Evolutionary conservation across 2,329 filamentous ascomycete species (phyloP), one percentile per base, ranked within the genome.

Genomic region (Xylariaceae sp.): DNA sequence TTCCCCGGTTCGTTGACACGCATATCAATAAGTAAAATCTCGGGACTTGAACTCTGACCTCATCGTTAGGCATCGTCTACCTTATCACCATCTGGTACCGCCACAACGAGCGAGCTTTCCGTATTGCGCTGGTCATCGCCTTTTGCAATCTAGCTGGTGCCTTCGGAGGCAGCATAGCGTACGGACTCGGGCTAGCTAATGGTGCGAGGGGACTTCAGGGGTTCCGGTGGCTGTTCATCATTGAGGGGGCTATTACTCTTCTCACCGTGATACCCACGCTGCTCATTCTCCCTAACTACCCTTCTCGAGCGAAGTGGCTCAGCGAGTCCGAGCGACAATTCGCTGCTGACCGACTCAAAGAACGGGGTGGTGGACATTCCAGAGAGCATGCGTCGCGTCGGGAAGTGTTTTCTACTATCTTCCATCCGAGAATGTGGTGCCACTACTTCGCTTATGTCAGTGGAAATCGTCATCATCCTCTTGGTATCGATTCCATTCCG

Each of bases 91-190:
- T 58, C 19, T 59, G 57, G 55, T 59, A 58, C 40, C 49, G 47
- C 6, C 53, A 58, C 29, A 45, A 58, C 8, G 54, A 56, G 19
- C 40, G 55, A 44, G 41, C 53, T 0, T 41, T 58, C 14, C 46
- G 55, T 39, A 58, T 58, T 21, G 82, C 82, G 2, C 76, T 84
- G 22, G 85, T 86, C 67, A 86, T 86, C 65, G 82, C 80, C 1
- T 82, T 82, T 0, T 83, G 83, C 1, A 82, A 83, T 0, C 67
- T 86, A 0, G 81, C 82, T 1, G 83, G 83, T 1, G 83, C 76
- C 0, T 83, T 83, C 48, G 79, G 79, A 56, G 79, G 80, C 10
- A 67, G 81, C 2, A 70, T 83, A 4, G 79, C 78, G 1, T 78
- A 76, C 8, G 79, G 74, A 0, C 81, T 83, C 43, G 71, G 69